Base-by-base conservation (phyloP, 176 grass and related monocot species). In the Triticum monococcum region DNA sequence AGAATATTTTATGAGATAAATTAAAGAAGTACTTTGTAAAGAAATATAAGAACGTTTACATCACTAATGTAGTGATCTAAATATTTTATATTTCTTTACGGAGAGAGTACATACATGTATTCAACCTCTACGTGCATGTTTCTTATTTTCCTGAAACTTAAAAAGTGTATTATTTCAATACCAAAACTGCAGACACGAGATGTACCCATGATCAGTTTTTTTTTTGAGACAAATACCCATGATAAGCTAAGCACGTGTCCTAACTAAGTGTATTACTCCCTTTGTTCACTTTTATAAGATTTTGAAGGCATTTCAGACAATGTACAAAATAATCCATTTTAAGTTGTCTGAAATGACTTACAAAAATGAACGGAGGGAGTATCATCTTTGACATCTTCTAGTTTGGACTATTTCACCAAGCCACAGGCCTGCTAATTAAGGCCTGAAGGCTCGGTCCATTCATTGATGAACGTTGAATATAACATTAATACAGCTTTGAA, bases 401-500 rank as follows among this genome's bases (percentile, higher is more conserved):
- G 20, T 30, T 5, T 60, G 9, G 37, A 63, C 24, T 18, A 75
- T 59, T 63, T 84, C 12, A 32, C 16, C 20, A 16, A 26, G 35
- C 1, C 3, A 74, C 22, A 26, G 23, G 24, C 25, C 28, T 33
- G 17, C 46, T 83, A 61, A 25, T 61, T 73, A 60, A 59, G 22
- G 59, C 38, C 11, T 73, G 81, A 83, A 64, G 59, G 30, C 59
- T 66, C 13, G 83, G 25, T 66, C 24, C 40, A 23, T 45, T 59
- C 56, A 59, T 59, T 59, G 50, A 54, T 18, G 50, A 38, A 67
- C 28, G 69, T 20, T 71, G 25, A 79, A 40, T 59, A 18, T 16
- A 70, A 28, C 13, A 62, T 86, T 72, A 61, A 59, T n/a, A 63
- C 35, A 45, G 24, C 69, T 46, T 72, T 84, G 56, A 84, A 84